Base-by-base conservation (phyloP, 768 basidiomycete genomes). In the Hypsizygus marmoreus region DNA sequence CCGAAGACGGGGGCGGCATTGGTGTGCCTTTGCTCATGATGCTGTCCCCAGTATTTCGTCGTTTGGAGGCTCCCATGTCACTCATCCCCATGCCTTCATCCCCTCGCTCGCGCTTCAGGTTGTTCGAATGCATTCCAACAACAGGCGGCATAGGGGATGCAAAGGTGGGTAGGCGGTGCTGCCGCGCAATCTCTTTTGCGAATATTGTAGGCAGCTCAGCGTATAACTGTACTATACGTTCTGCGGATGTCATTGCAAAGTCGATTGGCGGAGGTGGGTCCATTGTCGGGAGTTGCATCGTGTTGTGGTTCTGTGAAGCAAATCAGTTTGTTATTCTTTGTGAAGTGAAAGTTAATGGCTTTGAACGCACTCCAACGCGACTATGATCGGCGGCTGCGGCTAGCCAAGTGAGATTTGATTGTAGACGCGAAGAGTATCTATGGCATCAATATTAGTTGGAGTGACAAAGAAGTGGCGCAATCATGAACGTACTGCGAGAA, bases 381-480 rank as follows among this genome's bases (percentile, higher is more conserved):
- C 63, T 71, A 13, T 73, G 73, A 53, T 89, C 86, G 31, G 80
- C 82, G n/a, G 77, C 79, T 14, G 80, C 76, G 35, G 85, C 84
- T 52, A 89, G 64, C 82, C 82, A 89, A 2, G 76, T 69, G 11
- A 91, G 71, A 61, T 90, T 91, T 23, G 81, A 76, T 55, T 89
- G 84, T 30, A 91, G 64, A 37, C 87, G 79, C 10, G 45, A 42
- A 3, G 76, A 64, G 64, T 80, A 89, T 58, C 88, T 89, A 53
- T 22, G 36, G 17, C 29, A 30, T 54, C 39, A 39, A 42, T 28
- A 30, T 43, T 35, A 24, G 40, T 44, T 37, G 51, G 31, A 12
- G 13, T 12, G 38, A 29, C 19, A 25, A n/a, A 19, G 40, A 14
- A 13, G 44, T 20, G n/a, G 37, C 22, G 20, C 34, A 31, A 20